phyloP scores from a whole-genome alignment of 148 eudicot species.

The Vaccinium vitisidaea region DNA sequence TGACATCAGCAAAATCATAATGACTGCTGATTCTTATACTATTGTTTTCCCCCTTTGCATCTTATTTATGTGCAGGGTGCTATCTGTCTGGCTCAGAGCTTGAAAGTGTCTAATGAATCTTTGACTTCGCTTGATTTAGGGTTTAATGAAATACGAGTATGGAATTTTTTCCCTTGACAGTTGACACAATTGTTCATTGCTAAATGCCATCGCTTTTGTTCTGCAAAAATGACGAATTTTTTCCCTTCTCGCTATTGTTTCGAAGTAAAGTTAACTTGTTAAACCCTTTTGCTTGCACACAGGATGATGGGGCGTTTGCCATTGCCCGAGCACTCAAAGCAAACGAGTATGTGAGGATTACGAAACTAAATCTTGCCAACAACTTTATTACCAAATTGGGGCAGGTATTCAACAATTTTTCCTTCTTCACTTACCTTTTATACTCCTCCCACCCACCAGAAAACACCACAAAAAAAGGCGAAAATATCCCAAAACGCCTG shows the following conservation, averaged over 20 bases:
- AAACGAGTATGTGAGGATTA: slow-evolving; percentile 79
- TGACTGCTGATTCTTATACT: not conserved
- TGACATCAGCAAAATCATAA: not conserved
- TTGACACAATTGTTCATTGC: not conserved
- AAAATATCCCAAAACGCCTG: not conserved
- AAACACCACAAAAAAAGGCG: not conserved
- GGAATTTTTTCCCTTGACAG: slow-evolving; percentile 8
- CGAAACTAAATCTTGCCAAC: slow-evolving; percentile 71
- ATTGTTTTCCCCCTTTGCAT: not conserved
- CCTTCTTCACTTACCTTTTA: not conserved
- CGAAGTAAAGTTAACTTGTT: slow-evolving; percentile 7
- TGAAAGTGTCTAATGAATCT: slow-evolving; percentile 87
- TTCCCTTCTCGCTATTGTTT: not conserved
- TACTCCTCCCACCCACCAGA: not conserved
- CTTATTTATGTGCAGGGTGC: slow-evolving; percentile 61
- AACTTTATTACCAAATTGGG: slow-evolving; percentile 92
- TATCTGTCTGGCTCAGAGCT: slow-evolving; percentile 73
- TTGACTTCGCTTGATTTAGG: slow-evolving; percentile 78
- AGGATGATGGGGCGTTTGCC: slow-evolving; percentile 95
- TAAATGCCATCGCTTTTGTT: not conserved
- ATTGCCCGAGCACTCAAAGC: slow-evolving; percentile 96
- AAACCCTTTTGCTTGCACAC: slow-evolving; percentile 9
- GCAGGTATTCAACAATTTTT: slow-evolving; percentile 45
- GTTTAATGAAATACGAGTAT: slow-evolving; percentile 90
- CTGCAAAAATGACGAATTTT: slow-evolving; percentile 6